Conservation (phyloP, 352 stramenopile species). For the Globisporangium emineosum region DNA sequence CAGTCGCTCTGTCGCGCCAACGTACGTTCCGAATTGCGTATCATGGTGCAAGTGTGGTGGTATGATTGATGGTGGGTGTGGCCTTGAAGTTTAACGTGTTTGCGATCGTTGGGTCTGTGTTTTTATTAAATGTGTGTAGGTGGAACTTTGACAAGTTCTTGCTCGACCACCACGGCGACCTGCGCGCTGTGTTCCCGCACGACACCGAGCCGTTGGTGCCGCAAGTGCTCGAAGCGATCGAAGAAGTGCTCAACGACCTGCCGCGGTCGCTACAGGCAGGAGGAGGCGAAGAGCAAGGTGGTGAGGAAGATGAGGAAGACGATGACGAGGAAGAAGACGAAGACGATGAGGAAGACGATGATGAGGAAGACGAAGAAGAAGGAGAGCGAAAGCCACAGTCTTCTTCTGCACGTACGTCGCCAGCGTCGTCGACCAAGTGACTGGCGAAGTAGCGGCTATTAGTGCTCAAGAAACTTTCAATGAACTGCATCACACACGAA, state of each 20-base stretch:
- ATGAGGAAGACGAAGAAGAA: too few relatives aligned
- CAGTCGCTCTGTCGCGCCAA: constrained; percentile 58
- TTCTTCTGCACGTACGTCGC: too few relatives aligned
- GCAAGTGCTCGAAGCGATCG: constrained; percentile 61
- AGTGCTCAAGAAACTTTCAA: too few relatives aligned
- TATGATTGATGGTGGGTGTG: too few relatives aligned
- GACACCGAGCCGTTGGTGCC: constrained; percentile 63
- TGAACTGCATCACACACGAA: too few relatives aligned
- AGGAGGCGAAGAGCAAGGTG: constrained; percentile 3
- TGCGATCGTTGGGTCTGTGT: neutral
- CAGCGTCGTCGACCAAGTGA: too few relatives aligned
- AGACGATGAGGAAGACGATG: neutral
- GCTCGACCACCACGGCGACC: constrained; percentile 53
- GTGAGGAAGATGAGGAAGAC: neutral
- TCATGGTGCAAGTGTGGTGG: neutral
- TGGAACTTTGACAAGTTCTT: constrained; percentile 88
- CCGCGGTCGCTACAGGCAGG: constrained; percentile 16
- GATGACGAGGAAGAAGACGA: neutral
- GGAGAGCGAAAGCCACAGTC: too few relatives aligned
- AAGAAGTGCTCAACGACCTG: constrained; percentile 54
- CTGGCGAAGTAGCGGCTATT: too few relatives aligned
- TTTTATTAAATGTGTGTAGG: constrained; percentile 8
- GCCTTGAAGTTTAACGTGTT: neutral
- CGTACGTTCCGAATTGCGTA: constrained; percentile 23
- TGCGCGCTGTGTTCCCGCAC: constrained; percentile 68